Base-by-base conservation (phyloP, 2,329 filamentous ascomycete genomes). In the Botrytis aclada region DNA sequence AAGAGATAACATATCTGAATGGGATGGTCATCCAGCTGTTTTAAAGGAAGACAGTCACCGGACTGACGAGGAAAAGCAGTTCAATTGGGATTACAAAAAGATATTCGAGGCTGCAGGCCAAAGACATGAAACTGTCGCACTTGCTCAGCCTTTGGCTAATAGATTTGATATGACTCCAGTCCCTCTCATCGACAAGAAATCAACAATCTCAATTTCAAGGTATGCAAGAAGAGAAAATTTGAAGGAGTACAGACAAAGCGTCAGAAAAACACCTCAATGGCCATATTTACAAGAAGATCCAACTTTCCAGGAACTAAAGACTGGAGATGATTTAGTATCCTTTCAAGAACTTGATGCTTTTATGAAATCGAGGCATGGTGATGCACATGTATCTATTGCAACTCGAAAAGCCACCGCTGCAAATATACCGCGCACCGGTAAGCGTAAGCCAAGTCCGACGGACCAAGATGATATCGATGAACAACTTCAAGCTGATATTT, bases 131-230 rank as follows among this genome's bases (percentile, higher is more conserved):
- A 83, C 83, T n/a, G 85, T 86, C 54, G 82, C 84, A n/a, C 83
- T 86, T 71, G 84, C 83, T 20, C 85, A 83, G 73, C 85, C 85
- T 32, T 79, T 87, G 1, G 81, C 84, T 6, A 75, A 78, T 25
- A 79, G 80, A 29, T 86, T 84, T 73, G 83, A 81, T 56, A 84
- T 85, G 32, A 82, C 84, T 25, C 82, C 85, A 12, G 83, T 86
- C 45, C 83, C 86, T 56, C 84, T 85, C 39, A 83, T 83, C 29
- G 81, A 83, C 8, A 84, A 83, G 77, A 81, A 84, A 75, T 82
- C 84, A 20, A 81, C 81, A 32, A 82, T 81, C 71, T 82, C 86
- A 64, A 82, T 83, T 61, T 86, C 85, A 3, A 80, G 82, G 37
- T 86, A 83, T 75, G 83, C 84, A 70, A 82, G 81, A 34, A 81